phyloP scores from a whole-genome alignment of 2,329 filamentous ascomycete genomes.

The Phialemoniopsis sp. region DNA sequence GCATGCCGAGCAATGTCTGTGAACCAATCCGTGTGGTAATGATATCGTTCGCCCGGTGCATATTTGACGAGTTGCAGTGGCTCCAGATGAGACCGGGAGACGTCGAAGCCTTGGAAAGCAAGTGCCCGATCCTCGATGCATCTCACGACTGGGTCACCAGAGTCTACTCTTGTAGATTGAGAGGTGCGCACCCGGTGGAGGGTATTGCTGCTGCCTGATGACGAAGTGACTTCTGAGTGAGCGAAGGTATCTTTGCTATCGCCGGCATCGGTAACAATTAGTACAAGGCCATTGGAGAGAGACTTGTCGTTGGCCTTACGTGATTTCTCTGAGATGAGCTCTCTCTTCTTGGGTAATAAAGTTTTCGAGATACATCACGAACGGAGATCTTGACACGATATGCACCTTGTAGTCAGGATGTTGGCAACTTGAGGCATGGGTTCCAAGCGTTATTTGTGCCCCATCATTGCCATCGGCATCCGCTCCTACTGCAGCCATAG shows the following conservation, averaged over 20 bases:
- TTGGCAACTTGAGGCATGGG: slow-evolving; percentile 1
- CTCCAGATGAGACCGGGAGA: slow-evolving; percentile 32
- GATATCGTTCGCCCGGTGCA: slow-evolving; percentile 36
- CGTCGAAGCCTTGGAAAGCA: slow-evolving; percentile 38
- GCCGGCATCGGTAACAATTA: background rate
- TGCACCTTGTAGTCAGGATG: slow-evolving; percentile 32
- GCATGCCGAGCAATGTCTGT: slow-evolving; percentile 28
- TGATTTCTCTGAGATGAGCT: slow-evolving; percentile 34
- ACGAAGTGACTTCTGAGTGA: slow-evolving; percentile 32
- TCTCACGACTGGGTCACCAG: slow-evolving; percentile 34
- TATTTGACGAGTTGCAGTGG: slow-evolving; percentile 45
- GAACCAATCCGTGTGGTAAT: slow-evolving; percentile 50
- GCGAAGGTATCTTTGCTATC: slow-evolving; percentile 36
- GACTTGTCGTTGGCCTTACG: slow-evolving; percentile 18
- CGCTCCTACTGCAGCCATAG: no score
- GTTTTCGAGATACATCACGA: slow-evolving; percentile 44
- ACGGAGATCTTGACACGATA: slow-evolving; percentile 40
- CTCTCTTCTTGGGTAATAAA: slow-evolving; percentile 39
- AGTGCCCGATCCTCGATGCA: slow-evolving; percentile 44
- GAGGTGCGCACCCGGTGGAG: slow-evolving; percentile 35
- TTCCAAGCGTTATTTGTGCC: no score
- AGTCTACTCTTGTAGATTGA: slow-evolving; percentile 34
- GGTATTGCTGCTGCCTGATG: slow-evolving; percentile 18
- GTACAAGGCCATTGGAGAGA: background rate
- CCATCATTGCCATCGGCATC: no score